Percentiles rank a stretch among this genome's conserved stretches.
phyloP scores from a whole-genome alignment of 1,284 basidiomycete species.

The Moesziomyces globuligerus region DNA sequence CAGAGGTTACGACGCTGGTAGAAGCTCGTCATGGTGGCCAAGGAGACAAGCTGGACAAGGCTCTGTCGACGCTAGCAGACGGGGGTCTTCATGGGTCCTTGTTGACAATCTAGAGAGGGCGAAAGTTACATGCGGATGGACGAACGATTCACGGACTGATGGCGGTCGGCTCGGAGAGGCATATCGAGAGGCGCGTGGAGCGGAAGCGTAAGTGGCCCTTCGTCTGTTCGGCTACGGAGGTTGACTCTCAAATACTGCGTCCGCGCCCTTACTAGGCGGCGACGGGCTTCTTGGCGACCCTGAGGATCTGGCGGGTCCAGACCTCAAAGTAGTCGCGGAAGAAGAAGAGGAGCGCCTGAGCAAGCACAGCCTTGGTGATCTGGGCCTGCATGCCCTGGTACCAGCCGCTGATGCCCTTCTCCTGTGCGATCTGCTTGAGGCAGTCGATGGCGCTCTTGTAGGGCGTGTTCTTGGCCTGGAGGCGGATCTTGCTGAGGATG shows the following conservation, averaged over 20 bases:
- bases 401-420: conserved; percentile 77
- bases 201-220: too few relatives aligned
- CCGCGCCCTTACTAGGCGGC: too few relatives aligned
- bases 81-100: not conserved
- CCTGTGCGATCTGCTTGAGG: conserved; percentile 77
- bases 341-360: conserved; percentile 73
- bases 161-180: too few relatives aligned
- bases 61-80: too few relatives aligned
- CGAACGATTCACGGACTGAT: not conserved
- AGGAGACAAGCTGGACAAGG: too few relatives aligned
- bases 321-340: conserved; percentile 67
- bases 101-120: not conserved
- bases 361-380: conserved; percentile 86
- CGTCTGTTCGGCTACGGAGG: too few relatives aligned
- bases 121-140: not conserved
- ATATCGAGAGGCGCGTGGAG: too few relatives aligned
- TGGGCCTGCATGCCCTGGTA: conserved; percentile 93
- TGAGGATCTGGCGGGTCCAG: conserved; percentile 62
- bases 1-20: too few relatives aligned
- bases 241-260: too few relatives aligned
- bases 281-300: conserved; percentile 37
- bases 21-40: not conserved
- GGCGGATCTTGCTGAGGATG: conserved; percentile 96
- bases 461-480: conserved; percentile 77
- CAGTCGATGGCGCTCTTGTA: conserved; percentile 81